Conservation (phyloP, 352 stramenopile species). For the Thraustotheca clavata region DNA sequence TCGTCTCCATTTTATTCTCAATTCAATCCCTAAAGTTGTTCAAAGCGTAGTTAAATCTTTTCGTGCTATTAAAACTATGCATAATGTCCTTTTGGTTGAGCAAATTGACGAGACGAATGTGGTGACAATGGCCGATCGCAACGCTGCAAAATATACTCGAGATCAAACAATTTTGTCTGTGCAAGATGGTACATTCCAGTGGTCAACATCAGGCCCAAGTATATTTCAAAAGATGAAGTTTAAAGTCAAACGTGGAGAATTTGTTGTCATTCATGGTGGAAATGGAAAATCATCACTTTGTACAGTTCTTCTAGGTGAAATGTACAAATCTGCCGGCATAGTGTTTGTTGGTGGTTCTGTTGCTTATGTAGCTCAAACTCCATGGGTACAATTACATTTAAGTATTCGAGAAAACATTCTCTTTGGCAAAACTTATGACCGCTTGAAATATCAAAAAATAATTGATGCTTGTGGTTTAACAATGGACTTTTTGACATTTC, state of each 20-base stretch:
- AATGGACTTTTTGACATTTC: conserved; percentile 27
- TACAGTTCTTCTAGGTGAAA: conserved; percentile 16
- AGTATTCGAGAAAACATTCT: conserved; percentile 78
- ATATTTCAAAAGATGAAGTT: not conserved
- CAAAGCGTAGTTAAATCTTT: not conserved
- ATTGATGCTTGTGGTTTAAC: conserved; percentile 23
- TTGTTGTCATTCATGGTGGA: conserved; percentile 14
- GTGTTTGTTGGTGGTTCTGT: conserved; percentile 33
- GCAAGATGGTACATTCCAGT: not conserved
- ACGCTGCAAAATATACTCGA: not conserved
- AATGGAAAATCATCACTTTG: conserved; percentile 19
- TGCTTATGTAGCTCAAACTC: conserved; percentile 24
- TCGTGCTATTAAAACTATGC: not conserved
- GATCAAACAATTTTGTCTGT: conserved; percentile 9
- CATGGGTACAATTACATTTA: conserved; percentile 73
- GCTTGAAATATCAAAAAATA: conserved; percentile 37
- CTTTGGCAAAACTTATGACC: conserved; percentile 58
- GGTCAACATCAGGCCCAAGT: not conserved
- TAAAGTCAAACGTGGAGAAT: conserved; percentile 7
- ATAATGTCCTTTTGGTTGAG: not conserved
- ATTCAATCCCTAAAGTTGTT: too few species aligned
- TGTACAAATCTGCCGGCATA: conserved; percentile 10
- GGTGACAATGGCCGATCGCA: not conserved
- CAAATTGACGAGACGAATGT: not conserved
- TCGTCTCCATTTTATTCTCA: too few species aligned